Evolutionary conservation across 108 stramenopile genomes (phyloP), one percentile per base, ranked within the genome.

Genomic region (Discostella pseudostelligera): DNA sequence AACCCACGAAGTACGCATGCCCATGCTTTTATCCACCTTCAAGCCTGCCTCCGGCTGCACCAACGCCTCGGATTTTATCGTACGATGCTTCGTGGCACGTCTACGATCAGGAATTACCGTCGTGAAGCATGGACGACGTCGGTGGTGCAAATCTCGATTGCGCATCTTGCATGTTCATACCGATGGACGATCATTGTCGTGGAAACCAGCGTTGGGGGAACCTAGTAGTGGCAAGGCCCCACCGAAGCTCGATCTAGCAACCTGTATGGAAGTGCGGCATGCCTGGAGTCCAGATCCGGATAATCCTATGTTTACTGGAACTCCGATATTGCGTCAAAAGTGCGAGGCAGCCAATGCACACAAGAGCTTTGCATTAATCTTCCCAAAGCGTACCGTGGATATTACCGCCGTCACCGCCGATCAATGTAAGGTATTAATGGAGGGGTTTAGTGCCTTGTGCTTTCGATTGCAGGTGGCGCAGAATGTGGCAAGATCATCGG

Each of bases 371-470:
- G 92, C 92, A 4, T 62, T 94, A 10, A 90, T 94, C 39, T 94
- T 94, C 59, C 89, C 89, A 5, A 87, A 83, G 39, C 65, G 92
- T 35, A 94, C 92, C 2, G 92, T 94, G 39, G 92, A 94, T 62
- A 90, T 94, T 63, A 94, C 92, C 5, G 89, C 92, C 1, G 89
- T 94, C 45, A 94, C 92, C 29, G 92, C 92, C 7, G 92, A 94
- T 79, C 92, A 94, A 49, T 94, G 92, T 76, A 94, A 94, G 72
- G 92, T 94, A 2, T 67, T 94, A 62, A 90, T 94, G 89, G 92
- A 94, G 77, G 92, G 92, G 13, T 94, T 94, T 67, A 83, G 81
- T 8, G 92, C 92, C 2, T 62, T 94, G 56, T 94, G 92, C 53
- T 94, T 94, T 64, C 72, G 92, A 24, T 76, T 94, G 62, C 92